phyloP scores from a whole-genome alignment of 2,329 filamentous ascomycete species.

The Xylaria sp. region DNA sequence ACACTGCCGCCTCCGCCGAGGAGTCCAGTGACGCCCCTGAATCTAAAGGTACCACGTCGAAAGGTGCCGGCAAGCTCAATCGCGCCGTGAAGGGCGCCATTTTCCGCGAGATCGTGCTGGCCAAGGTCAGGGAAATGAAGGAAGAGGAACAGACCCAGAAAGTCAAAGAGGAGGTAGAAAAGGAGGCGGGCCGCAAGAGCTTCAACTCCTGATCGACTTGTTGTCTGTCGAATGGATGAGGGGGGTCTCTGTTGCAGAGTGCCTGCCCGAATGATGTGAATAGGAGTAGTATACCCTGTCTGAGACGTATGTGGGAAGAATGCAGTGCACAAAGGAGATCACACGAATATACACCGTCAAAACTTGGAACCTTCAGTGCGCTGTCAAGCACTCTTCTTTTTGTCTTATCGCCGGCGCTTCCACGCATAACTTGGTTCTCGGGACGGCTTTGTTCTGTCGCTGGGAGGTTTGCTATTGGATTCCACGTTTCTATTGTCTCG shows the following conservation, averaged over 20 bases:
- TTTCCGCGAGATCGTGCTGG: conserved; percentile 89
- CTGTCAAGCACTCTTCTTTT: too few species aligned
- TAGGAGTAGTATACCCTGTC: too few species aligned
- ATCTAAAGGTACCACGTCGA: conserved; percentile 32
- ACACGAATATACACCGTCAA: too few species aligned
- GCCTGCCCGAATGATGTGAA: neutral
- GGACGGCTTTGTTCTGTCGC: too few species aligned
- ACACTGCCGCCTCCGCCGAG: conserved; percentile 53
- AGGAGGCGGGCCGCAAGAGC: conserved; percentile 40
- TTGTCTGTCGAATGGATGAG: neutral
- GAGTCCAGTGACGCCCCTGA: conserved; percentile 35
- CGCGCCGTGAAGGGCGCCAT: conserved; percentile 62
- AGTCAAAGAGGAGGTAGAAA: conserved; percentile 53
- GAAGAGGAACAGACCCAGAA: conserved; percentile 72
- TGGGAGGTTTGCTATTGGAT: too few species aligned
- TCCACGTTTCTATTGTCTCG: too few species aligned
- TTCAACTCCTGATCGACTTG: conserved; percentile 25
- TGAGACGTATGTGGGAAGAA: too few species aligned
- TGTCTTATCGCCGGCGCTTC: too few species aligned
- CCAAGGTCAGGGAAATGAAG: conserved; percentile 90
- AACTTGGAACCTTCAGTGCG: too few species aligned
- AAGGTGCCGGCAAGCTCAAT: conserved; percentile 40
- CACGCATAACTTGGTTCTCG: too few species aligned
- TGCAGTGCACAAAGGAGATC: too few species aligned
- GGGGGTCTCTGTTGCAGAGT: neutral